phyloP scores from a whole-genome alignment of 495 filamentous ascomycete genomes.

The Lepidopterella palustris region DNA sequence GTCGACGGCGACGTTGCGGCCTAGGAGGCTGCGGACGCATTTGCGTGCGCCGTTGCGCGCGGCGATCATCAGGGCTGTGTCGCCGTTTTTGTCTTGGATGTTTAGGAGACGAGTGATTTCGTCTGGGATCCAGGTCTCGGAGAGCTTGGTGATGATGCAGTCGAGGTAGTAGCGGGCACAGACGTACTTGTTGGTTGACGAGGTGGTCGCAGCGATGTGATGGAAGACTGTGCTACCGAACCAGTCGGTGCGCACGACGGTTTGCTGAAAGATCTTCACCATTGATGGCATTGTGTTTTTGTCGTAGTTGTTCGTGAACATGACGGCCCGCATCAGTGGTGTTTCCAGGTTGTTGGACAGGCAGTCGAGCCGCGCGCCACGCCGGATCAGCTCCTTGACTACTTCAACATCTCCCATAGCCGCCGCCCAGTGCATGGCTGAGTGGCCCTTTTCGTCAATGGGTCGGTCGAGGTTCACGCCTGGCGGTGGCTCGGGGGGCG shows the following conservation, averaged over 20 bases:
- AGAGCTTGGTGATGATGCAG: slow-evolving; percentile 75
- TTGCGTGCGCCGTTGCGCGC: slow-evolving; percentile 70
- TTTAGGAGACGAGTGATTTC: slow-evolving; percentile 66
- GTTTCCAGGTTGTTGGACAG: slow-evolving; percentile 81
- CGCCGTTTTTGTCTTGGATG: slow-evolving; percentile 70
- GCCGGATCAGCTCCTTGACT: slow-evolving; percentile 72
- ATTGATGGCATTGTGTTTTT: slow-evolving; percentile 76
- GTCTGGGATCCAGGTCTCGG: slow-evolving; percentile 56
- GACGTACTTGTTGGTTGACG: slow-evolving; percentile 67
- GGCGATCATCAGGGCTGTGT: slow-evolving; percentile 84
- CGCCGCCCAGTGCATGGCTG: slow-evolving; percentile 90
- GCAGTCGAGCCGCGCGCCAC: slow-evolving; percentile 60
- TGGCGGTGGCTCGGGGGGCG: slow-evolving; percentile 69
- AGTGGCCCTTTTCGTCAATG: slow-evolving; percentile 84
- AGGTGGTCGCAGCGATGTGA: slow-evolving; percentile 80
- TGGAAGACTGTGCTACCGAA: slow-evolving; percentile 82
- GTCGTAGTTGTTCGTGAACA: slow-evolving; percentile 94
- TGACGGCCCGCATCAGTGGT: slow-evolving; percentile 84
- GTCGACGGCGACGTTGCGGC: slow-evolving; percentile 65
- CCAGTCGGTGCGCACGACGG: slow-evolving; percentile 67
- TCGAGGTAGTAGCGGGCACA: slow-evolving; percentile 90
- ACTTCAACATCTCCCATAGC: slow-evolving; percentile 97
- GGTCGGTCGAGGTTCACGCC: slow-evolving; percentile 80
- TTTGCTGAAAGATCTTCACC: slow-evolving; percentile 70
- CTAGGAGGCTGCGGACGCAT: slow-evolving; percentile 64